Conservation (phyloP, 768 basidiomycete genomes). For the Rhizopogon sp. region DNA sequence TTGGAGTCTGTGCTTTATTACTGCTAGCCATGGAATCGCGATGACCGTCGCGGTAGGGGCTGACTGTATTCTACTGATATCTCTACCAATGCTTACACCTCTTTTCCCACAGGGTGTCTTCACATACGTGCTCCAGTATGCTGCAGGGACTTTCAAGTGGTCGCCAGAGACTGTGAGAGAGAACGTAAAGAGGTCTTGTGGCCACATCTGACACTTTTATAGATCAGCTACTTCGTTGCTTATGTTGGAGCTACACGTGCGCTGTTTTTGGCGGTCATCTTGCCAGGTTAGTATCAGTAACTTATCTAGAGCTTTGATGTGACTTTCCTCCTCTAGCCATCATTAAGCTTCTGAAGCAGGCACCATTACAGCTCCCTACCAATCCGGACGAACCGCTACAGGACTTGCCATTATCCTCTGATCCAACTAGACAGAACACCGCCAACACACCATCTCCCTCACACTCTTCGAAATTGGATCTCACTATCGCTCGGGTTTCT, state of each 20-base stretch:
- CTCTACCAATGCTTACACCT: not conserved
- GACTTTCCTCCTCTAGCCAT: too few species aligned
- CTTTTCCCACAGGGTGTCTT: slow-evolving; percentile 43
- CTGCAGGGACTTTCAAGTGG: slow-evolving; percentile 59
- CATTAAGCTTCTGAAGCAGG: too few species aligned
- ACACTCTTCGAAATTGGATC: slow-evolving; percentile 57
- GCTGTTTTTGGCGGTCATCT: too few species aligned
- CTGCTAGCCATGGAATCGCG: slow-evolving; percentile 43
- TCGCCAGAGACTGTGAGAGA: slow-evolving; percentile 51
- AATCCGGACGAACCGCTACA: slow-evolving; percentile 14
- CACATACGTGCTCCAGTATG: slow-evolving; percentile 61
- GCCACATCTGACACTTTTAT: too few species aligned
- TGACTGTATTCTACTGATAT: not conserved
- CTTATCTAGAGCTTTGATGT: too few species aligned
- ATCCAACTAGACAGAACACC: slow-evolving; percentile 3
- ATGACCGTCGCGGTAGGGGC: slow-evolving; percentile 36
- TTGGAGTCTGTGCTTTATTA: slow-evolving; percentile 62
- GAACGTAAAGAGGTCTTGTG: not conserved
- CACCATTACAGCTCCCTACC: slow-evolving; percentile 11
- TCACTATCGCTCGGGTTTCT: slow-evolving; percentile 61
- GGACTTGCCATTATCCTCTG: not conserved
- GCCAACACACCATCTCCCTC: slow-evolving; percentile 1
- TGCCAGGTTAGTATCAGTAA: too few species aligned
- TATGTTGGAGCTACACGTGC: too few species aligned
- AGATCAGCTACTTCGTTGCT: too few species aligned